These are phyloP conservation scores for Magnaporthales sp. DNA, from an alignment of 2,329 filamentous ascomycete genomes.

Conservation along the genomic window DNA sequence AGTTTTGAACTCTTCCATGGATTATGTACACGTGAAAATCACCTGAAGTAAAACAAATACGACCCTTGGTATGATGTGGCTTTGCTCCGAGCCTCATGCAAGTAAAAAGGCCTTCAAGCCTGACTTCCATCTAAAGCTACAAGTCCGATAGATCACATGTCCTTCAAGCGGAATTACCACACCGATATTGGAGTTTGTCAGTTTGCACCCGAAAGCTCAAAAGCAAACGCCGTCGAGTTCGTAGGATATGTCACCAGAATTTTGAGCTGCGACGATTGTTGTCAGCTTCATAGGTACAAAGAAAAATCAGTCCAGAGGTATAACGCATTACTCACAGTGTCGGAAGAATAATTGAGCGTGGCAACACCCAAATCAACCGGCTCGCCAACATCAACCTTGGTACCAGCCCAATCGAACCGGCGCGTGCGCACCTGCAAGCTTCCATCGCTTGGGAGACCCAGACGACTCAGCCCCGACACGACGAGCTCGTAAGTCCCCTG, in stretches of 20 bases:
- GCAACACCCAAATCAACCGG: neutral
- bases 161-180: no score
- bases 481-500: neutral
- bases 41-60: no score
- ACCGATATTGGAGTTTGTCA: no score
- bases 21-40: no score
- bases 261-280: neutral
- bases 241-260: neutral
- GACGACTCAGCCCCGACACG: neutral
- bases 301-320: no score
- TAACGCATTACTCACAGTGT: neutral
- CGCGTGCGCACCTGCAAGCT: neutral
- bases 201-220: neutral
- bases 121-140: no score
- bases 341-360: neutral
- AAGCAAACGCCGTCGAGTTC: neutral
- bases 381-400: neutral
- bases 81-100: no score
- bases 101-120: no score
- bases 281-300: neutral
- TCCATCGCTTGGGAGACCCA: neutral
- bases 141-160: no score
- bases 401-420: neutral
- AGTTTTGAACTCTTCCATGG: no score
- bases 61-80: no score